Evolutionary conservation across 805 yeast species (phyloP).

Genomic region (Candida ascalaphidarum): DNA sequence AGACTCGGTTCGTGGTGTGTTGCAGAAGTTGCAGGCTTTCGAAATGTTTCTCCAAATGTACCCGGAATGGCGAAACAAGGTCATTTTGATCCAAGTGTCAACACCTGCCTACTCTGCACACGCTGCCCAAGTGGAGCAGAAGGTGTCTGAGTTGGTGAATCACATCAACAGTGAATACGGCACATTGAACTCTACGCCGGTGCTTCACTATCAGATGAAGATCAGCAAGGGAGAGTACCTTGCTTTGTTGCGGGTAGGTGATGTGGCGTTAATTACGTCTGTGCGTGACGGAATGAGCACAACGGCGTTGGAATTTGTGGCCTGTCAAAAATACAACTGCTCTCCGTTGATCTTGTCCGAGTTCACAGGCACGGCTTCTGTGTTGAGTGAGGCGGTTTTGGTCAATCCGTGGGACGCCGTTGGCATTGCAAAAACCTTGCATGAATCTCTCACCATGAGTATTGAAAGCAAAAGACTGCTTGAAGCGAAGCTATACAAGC

Average conservation of each 20-base stretch:
- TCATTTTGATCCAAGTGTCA: constrained; percentile 86
- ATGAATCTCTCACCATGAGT: constrained; percentile 55
- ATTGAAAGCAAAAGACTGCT: constrained; percentile 34
- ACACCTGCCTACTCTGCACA: constrained; percentile 64
- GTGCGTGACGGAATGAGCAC: constrained; percentile 96
- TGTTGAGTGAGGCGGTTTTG: constrained; percentile 61
- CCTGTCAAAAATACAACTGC: constrained; percentile 67
- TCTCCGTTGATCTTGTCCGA: constrained; percentile 85
- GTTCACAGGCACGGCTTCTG: constrained; percentile 82
- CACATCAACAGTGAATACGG: constrained; percentile 84
- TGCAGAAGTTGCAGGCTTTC: constrained; percentile 87
- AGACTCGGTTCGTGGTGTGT: constrained; percentile 87
- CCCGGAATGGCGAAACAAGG: constrained; percentile 86
- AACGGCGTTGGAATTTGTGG: constrained; percentile 85
- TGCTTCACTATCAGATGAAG: constrained; percentile 87
- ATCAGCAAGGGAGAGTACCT: constrained; percentile 82
- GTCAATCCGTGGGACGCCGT: constrained; percentile 98
- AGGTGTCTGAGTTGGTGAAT: constrained; percentile 74
- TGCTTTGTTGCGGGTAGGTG: constrained; percentile 84
- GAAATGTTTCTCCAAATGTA: constrained; percentile 81
- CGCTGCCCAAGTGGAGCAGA: constrained; percentile 62
- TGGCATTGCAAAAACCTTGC: constrained; percentile 80
- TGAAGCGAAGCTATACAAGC: constrained; percentile 48
- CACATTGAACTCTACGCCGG: constrained; percentile 72
- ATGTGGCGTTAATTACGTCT: constrained; percentile 80